Evolutionary conservation across 2,329 filamentous ascomycete genomes (phyloP), one percentile per base, ranked within the genome.

Genomic region (Xylariaceae sp.): DNA sequence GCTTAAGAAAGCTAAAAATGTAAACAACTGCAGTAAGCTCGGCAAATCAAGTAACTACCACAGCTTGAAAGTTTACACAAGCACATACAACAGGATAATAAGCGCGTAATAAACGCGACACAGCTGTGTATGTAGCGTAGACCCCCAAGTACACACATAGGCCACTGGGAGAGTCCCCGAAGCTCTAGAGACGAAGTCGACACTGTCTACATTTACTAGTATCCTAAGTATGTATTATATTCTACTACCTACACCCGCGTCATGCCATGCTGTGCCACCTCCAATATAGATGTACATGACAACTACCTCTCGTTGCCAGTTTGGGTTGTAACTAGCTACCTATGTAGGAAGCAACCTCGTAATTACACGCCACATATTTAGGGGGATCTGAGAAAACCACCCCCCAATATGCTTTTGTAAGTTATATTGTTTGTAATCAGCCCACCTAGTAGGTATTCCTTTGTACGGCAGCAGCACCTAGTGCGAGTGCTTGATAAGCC

Each of bases 1-100:
- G 49, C 49, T 33, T 57, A 47, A n/a, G n/a, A n/a, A 49, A 24
- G 17, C 23, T 44, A 29, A 28, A 54, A 45, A 34, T 45, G 28
- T 46, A 28, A 24, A 28, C 17, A 47, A 29, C 21, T 23, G 29
- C 45, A 14, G 24, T 16, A 39, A 26, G 17, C 44, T 34, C 28
- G 31, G 26, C 44, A 53, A 45, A 28, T 29, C 9, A 17, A 12
- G 19, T 14, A 45, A 43, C 14, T n/a, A n/a, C n/a, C n/a, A n/a
- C n/a, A n/a, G n/a, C n/a, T n/a, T n/a, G n/a, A n/a, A 54, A 46
- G 29, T 23, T 21, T 24, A 17, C 19, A 12, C 29, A 23, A 31
- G 26, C 26, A 21, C 14, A 24, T 17, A 29, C 26, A 8, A 41
- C 4, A 39, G 11, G 8, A 34, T 6, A 16, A 41, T 36, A 29